Evolutionary conservation across 108 stramenopile genomes (phyloP).

Genomic region (Conticribra guillardii): DNA sequence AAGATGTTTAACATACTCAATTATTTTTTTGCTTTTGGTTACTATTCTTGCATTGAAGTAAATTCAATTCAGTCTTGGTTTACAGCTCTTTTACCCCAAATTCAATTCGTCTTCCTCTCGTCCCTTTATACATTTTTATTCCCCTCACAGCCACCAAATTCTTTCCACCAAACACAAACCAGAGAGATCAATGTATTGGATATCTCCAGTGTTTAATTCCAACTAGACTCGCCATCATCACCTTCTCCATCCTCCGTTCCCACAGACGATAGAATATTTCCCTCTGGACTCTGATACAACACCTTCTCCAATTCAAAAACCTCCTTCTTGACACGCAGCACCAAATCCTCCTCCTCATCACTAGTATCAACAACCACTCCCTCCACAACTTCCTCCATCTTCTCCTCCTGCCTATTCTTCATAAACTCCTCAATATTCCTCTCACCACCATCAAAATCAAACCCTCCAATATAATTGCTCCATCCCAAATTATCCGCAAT

Average conservation of each 20-base stretch:
- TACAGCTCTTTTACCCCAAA: too few relatives aligned
- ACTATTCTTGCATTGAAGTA: too few relatives aligned
- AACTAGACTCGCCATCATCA: too few relatives aligned
- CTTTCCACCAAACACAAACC: too few relatives aligned
- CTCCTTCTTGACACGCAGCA: constrained; percentile 37
- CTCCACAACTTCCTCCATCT: constrained; percentile 1
- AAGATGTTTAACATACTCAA: too few relatives aligned
- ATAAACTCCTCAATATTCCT: constrained; percentile 69
- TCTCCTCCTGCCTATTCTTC: constrained; percentile 23
- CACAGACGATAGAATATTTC: background rate
- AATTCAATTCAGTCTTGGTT: too few relatives aligned
- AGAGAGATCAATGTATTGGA: too few relatives aligned
- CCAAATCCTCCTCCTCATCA: constrained; percentile 25
- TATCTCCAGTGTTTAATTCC: too few relatives aligned
- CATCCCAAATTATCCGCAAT: constrained; percentile 83
- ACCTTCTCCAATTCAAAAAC: constrained; percentile 46
- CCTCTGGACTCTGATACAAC: constrained; percentile 31
- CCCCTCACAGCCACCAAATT: too few relatives aligned
- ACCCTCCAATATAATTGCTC: constrained; percentile 50
- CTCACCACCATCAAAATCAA: constrained; percentile 54
- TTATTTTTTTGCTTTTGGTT: too few relatives aligned
- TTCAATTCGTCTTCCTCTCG: too few relatives aligned
- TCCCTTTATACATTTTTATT: too few relatives aligned
- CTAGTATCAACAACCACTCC: constrained; percentile 10
- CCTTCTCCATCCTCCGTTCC: background rate